Evolutionary conservation across 495 filamentous ascomycete genomes (phyloP), one percentile per base, ranked within the genome.

Genomic region (Friedmanniomyces simplex): DNA sequence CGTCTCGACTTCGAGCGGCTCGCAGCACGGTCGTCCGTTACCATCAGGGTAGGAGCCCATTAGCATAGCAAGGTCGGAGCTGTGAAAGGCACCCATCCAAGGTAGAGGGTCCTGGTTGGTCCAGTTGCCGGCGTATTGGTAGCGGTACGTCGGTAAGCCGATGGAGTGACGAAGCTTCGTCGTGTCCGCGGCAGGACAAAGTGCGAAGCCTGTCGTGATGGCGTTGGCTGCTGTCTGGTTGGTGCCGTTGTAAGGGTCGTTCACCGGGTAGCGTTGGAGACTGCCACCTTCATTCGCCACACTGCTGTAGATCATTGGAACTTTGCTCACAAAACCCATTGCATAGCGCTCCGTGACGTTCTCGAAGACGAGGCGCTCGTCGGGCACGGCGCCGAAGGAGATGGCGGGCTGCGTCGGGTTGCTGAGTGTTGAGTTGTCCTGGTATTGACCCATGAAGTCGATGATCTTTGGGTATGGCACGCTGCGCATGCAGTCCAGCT

Each of bases 401-500:
- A 71, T 47, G 6, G 21, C 45, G 46, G 55, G 60, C 55, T 37
- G 61, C 25, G 48, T 54, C 49, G 50, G 65, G 55, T 32, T 25
- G 47, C n/a, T 22, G 26, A 28, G 37, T 11, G 18, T 54, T 10
- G 34, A 42, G 21, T 54, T 54, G 51, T 64, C 59, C 25, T 52
- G 36, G 55, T 65, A 63, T 8, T n/a, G 32, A 26, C 53, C 50
- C 16, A 79, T 57, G 30, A 70, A 73, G 21, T 66, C 51, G 57
- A 72, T 68, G 47, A 79, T 72, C 43, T 43, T 16, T 3, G 39
- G 14, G 14, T 43, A 43, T 43, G 39, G 13, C 39, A 43, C 14
- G 53, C 11, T 67, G 64, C 20, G 72, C 74, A 79, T 75, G 55
- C 76, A 79, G 1, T 62, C 63, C n/a, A 79, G 45, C 54, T 78